Percentiles rank a stretch among this genome's conserved stretches.
Evolutionary conservation across 1,284 basidiomycete species (phyloP).

Genomic region (Abortiporus biennis): DNA sequence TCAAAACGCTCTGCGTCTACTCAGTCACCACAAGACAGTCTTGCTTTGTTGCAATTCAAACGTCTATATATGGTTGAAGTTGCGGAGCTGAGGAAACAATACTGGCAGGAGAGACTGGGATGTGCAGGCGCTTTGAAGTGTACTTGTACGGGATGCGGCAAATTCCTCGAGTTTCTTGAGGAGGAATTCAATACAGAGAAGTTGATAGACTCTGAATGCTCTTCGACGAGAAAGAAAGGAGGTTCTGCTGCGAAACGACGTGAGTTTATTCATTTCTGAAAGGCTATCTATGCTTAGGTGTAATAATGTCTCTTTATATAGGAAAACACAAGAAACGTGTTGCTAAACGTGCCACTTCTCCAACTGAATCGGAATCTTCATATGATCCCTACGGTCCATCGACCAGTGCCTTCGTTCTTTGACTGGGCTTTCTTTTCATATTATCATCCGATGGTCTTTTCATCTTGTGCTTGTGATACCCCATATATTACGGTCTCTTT

Average conservation of each 20-base stretch:
- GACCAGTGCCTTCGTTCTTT: constrained; percentile 12
- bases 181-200: constrained; percentile 2
- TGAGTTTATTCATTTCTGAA: constrained; percentile 5
- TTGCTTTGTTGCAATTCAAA: not conserved
- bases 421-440: not conserved
- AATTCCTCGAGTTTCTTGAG: constrained; percentile 4
- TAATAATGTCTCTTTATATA: not conserved
- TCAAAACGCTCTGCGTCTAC: not conserved
- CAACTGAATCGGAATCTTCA: not conserved
- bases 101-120: constrained; percentile 13
- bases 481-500: no score
- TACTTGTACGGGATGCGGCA: constrained; percentile 13
- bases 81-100: constrained; percentile 12
- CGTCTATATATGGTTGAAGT: constrained; percentile 14
- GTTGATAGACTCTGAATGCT: not conserved
- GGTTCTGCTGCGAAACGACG: constrained; percentile 4
- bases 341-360: constrained; percentile 1
- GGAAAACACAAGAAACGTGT: constrained; percentile 10
- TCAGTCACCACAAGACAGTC: not conserved
- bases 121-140: constrained; percentile 5
- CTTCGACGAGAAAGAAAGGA: constrained; percentile 4
- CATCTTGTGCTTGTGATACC: no score
- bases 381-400: constrained; percentile 14
- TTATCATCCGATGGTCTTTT: no score
- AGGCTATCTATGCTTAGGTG: not conserved